Conservation (phyloP, 345 rosid species). For the Brassica carinata region DNA sequence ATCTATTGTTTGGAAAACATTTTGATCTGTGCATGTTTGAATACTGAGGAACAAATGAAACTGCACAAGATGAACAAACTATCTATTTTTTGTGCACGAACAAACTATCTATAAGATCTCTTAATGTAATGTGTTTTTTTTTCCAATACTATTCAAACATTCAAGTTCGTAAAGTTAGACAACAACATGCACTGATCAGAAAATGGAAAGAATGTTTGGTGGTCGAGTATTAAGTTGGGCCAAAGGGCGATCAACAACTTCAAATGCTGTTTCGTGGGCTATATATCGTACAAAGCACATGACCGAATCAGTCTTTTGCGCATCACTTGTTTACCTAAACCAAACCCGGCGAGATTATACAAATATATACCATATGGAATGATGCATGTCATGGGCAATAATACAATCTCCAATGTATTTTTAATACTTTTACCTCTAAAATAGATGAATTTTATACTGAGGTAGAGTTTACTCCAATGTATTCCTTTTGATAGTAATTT, state of each 20-base stretch:
- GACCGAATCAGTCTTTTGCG: not conserved
- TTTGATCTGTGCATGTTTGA: not conserved
- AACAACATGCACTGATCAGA: not conserved
- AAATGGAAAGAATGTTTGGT: not conserved
- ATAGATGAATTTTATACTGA: too few species aligned
- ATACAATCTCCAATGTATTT: too few species aligned
- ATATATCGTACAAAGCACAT: not conserved
- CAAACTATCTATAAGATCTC: not conserved
- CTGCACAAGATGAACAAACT: not conserved
- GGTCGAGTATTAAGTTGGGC: not conserved
- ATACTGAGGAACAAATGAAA: not conserved
- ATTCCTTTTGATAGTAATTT: too few species aligned
- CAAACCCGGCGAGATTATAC: not conserved
- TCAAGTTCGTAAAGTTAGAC: not conserved
- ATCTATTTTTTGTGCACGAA: not conserved
- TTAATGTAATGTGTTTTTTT: not conserved
- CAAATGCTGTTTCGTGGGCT: not conserved
- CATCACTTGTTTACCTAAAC: not conserved
- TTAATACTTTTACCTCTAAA: too few species aligned
- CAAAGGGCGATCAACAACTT: not conserved
- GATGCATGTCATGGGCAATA: not conserved
- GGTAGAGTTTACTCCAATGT: too few species aligned
- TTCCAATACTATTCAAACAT: not conserved
- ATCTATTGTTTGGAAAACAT: not conserved
- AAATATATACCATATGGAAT: not conserved